Evolutionary conservation across 768 basidiomycete genomes (phyloP).

Genomic region (Mycena vulgaris): DNA sequence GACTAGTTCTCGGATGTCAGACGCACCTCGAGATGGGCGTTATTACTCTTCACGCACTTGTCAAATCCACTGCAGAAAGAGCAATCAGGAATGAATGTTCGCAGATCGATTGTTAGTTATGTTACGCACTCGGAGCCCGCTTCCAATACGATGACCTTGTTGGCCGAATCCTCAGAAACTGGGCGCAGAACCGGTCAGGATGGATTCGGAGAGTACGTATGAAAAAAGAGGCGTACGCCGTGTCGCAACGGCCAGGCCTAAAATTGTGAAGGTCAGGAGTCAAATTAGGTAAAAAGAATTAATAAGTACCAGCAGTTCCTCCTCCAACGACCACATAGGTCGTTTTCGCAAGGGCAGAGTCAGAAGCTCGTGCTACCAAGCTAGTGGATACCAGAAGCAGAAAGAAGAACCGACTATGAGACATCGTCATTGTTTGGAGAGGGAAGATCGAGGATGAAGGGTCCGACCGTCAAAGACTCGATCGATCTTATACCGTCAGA

Average conservation of each 20-base stretch:
- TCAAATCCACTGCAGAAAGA: slow-evolving; percentile 19
- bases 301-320: slow-evolving; percentile 19
- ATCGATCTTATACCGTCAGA: no score
- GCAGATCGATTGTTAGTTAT: neutral
- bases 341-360: slow-evolving; percentile 1
- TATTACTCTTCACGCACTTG: slow-evolving; percentile 12
- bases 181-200: neutral
- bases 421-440: slow-evolving; percentile 12
- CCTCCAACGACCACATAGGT: slow-evolving; percentile 21
- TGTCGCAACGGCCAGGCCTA: slow-evolving; percentile 17
- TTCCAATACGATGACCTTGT: slow-evolving; percentile 20
- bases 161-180: slow-evolving; percentile 13
- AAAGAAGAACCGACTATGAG: slow-evolving; percentile 4
- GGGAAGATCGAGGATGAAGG: no score
- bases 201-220: neutral
- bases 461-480: no score
- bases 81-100: slow-evolving; percentile 7
- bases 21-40: neutral
- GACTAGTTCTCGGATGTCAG: neutral
- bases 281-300: neutral
- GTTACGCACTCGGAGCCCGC: slow-evolving; percentile 18
- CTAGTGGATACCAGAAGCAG: slow-evolving; percentile 2
- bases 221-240: slow-evolving; percentile 7
- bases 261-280: neutral
- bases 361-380: slow-evolving; percentile 2